Conservation (phyloP, 805 yeast genomes). For the Sugiyamaella chiloensis region DNA sequence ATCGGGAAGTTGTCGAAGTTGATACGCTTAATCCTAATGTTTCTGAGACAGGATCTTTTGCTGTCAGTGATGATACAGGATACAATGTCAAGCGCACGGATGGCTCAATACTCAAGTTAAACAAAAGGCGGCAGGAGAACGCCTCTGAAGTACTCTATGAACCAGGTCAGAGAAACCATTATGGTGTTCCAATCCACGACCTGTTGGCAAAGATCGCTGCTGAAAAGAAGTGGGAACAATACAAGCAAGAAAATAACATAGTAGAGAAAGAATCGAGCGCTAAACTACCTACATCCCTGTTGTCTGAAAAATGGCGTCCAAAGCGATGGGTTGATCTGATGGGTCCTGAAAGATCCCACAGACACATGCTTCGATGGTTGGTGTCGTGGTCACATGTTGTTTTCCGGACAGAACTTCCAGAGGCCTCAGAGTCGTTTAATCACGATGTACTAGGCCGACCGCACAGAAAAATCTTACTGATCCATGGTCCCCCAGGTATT, state of each 20-base stretch:
- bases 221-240: neutral
- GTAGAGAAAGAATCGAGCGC: neutral
- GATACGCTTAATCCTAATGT: no score
- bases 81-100: neutral
- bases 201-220: constrained; percentile 12
- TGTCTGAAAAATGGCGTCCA: constrained; percentile 73
- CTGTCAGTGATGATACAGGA: no score
- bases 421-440: constrained; percentile 9
- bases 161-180: constrained; percentile 13
- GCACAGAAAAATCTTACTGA: constrained; percentile 57
- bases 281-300: constrained; percentile 22
- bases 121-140: neutral
- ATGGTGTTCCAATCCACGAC: constrained; percentile 21
- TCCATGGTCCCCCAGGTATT: constrained; percentile 91
- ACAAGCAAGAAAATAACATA: neutral
- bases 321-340: constrained; percentile 58
- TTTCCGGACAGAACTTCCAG: constrained; percentile 41
- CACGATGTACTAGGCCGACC: constrained; percentile 59
- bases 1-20: no score
- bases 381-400: constrained; percentile 63
- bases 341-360: constrained; percentile 65
- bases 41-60: no score
- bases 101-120: neutral
- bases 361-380: constrained; percentile 60
- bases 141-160: neutral